phyloP scores from a whole-genome alignment of 352 stramenopile species.

The Pythium diclinum region DNA sequence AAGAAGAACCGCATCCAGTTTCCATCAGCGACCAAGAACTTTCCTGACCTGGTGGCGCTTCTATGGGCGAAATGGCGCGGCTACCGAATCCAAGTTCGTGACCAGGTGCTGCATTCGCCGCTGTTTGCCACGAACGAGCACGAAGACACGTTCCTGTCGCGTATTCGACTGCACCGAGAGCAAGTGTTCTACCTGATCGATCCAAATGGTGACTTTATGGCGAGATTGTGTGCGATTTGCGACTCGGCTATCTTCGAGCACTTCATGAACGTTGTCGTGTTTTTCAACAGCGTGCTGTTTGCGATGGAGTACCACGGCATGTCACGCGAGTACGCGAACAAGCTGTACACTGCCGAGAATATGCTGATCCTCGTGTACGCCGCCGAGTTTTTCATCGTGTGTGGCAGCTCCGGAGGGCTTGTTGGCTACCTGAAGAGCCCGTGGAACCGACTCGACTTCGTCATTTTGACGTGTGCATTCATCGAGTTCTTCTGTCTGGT shows the following conservation, averaged over 20 bases:
- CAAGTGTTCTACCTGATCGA: conserved; percentile 66
- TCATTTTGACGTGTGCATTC: conserved; percentile 58
- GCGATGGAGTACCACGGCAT: conserved; percentile 79
- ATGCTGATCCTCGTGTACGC: conserved; percentile 70
- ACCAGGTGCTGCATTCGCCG: conserved; percentile 44
- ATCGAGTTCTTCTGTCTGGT: conserved; percentile 67
- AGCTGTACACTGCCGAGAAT: conserved; percentile 63
- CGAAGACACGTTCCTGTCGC: conserved; percentile 57
- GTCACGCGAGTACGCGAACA: conserved; percentile 46
- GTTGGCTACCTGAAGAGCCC: conserved; percentile 69
- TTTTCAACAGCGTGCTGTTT: conserved; percentile 73
- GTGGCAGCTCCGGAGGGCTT: conserved; percentile 48
- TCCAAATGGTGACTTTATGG: conserved; percentile 45
- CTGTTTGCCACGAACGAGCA: conserved; percentile 47
- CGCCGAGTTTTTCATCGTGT: conserved; percentile 64
- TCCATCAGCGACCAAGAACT: conserved; percentile 48
- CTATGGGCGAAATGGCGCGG: conserved; percentile 37
- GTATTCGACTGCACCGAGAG: conserved; percentile 53
- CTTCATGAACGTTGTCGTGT: conserved; percentile 72
- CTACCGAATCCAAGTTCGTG: conserved; percentile 29
- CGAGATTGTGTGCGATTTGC: conserved; percentile 42
- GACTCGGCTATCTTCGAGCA: conserved; percentile 70
- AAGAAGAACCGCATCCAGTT: conserved; percentile 54
- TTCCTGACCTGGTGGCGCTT: conserved; percentile 59
- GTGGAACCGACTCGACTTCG: conserved; percentile 79